phyloP scores from a whole-genome alignment of 2,329 filamentous ascomycete species.

The Xylariomycetidae sp. region DNA sequence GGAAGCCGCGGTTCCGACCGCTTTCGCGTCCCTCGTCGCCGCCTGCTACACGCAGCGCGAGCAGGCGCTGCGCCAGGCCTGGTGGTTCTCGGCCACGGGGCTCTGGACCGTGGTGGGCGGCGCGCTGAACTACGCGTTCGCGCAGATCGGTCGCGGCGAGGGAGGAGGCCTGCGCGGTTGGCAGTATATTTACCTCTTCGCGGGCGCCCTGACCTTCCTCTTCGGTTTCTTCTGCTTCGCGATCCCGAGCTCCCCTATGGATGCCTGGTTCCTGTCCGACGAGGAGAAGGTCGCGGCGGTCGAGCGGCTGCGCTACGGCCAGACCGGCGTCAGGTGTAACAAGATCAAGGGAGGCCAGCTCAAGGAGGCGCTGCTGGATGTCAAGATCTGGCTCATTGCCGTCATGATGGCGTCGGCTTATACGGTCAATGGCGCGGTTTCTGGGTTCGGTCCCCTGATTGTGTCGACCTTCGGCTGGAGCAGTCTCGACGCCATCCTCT shows the following conservation, averaged over 20 bases:
- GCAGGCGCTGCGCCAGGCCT: slow-evolving; percentile 58
- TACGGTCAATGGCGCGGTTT: slow-evolving; percentile 65
- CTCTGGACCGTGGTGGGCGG: slow-evolving; percentile 59
- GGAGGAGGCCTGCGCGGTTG: slow-evolving; percentile 50
- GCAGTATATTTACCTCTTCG: slow-evolving; percentile 67
- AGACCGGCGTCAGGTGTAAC: slow-evolving; percentile 57
- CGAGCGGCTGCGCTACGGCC: slow-evolving; percentile 54
- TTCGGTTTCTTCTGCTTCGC: slow-evolving; percentile 61
- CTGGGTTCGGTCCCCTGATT: slow-evolving; percentile 65
- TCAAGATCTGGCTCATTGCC: slow-evolving; percentile 58
- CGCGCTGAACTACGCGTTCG: slow-evolving; percentile 61
- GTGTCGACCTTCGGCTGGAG: slow-evolving; percentile 65
- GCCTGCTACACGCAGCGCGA: slow-evolving; percentile 60
- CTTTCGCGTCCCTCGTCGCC: slow-evolving; percentile 58
- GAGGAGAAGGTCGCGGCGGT: slow-evolving; percentile 60
- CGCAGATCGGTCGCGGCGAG: slow-evolving; percentile 54
- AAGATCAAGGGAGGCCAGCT: slow-evolving; percentile 56
- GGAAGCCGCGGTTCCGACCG: slow-evolving; percentile 59
- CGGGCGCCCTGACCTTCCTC: slow-evolving; percentile 55
- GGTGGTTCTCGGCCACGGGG: slow-evolving; percentile 59
- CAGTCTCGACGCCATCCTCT: slow-evolving; percentile 59
- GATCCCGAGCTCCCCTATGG: slow-evolving; percentile 59
- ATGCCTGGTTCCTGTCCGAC: slow-evolving; percentile 61
- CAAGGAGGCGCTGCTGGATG: slow-evolving; percentile 49
- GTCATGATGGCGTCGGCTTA: slow-evolving; percentile 67